These are phyloP conservation scores for Pleurotus sapidus DNA, from an alignment of 768 basidiomycete genomes.

Conservation along the genomic window DNA sequence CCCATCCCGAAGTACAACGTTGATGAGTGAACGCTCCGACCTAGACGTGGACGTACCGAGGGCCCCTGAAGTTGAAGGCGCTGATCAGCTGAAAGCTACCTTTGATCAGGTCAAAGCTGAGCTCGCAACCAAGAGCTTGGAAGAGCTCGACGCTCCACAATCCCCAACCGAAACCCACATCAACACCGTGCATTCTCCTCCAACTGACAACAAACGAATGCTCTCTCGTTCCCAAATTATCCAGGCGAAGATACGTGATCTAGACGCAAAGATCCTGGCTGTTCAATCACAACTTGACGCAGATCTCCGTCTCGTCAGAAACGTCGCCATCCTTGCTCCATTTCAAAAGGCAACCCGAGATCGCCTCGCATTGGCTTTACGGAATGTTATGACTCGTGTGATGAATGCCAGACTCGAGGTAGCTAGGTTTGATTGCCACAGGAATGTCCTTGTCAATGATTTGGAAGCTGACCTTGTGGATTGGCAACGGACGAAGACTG, in stretches of 20 bases:
- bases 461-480: constrained; percentile 67
- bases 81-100: constrained; percentile 73
- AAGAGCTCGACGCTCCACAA: constrained; percentile 19
- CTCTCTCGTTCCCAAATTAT: constrained; percentile 58
- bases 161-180: background rate
- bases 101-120: constrained; percentile 79
- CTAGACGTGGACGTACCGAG: constrained; percentile 42
- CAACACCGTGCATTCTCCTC: constrained; percentile 6
- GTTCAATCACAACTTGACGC: constrained; percentile 60
- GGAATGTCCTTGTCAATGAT: constrained; percentile 71
- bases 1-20: constrained; percentile 26
- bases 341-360: constrained; percentile 85
- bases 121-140: constrained; percentile 50
- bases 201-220: constrained; percentile 27
- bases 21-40: constrained; percentile 23
- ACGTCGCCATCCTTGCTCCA: constrained; percentile 82
- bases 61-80: constrained; percentile 55
- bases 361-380: constrained; percentile 59
- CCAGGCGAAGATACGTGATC: constrained; percentile 56
- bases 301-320: constrained; percentile 72
- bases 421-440: constrained; percentile 71
- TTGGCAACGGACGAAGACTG: constrained; percentile 61
- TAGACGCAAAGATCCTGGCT: constrained; percentile 56
- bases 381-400: constrained; percentile 61
- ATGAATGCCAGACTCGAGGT: constrained; percentile 69